Evolutionary conservation across 2,329 filamentous ascomycete species (phyloP).

Genomic region (Aschersonia sp.): DNA sequence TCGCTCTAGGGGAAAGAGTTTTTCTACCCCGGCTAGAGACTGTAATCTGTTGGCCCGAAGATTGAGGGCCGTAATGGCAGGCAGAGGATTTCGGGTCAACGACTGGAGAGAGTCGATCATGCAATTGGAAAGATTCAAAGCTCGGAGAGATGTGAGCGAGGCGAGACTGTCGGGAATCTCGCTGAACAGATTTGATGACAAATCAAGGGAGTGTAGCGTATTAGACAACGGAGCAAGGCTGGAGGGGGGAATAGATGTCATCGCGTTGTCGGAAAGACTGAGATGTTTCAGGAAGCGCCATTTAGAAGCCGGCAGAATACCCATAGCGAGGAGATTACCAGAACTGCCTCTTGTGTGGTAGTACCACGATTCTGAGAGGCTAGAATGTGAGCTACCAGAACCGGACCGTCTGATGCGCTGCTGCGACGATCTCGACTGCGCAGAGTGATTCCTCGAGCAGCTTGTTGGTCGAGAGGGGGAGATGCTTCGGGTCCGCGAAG

Average conservation of each 20-base stretch:
- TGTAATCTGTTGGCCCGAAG: slow-evolving; percentile 76
- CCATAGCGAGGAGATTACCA: slow-evolving; percentile 59
- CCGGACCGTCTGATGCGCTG: slow-evolving; percentile 76
- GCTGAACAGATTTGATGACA: slow-evolving; percentile 86
- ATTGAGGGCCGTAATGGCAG: slow-evolving; percentile 86
- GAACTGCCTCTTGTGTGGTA: slow-evolving; percentile 54
- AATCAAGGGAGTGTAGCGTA: slow-evolving; percentile 79
- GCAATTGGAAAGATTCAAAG: slow-evolving; percentile 86
- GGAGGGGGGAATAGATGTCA: slow-evolving; percentile 62
- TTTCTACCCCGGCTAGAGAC: slow-evolving; percentile 81
- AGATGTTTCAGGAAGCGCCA: slow-evolving; percentile 92
- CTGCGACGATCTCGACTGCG: slow-evolving; percentile 51
- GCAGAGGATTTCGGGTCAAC: slow-evolving; percentile 69
- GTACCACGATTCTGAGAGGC: slow-evolving; percentile 48
- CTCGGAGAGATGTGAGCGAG: slow-evolving; percentile 72
- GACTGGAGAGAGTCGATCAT: slow-evolving; percentile 95
- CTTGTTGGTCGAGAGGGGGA: slow-evolving; percentile 67
- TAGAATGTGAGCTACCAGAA: slow-evolving; percentile 86
- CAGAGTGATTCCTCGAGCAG: slow-evolving; percentile 51
- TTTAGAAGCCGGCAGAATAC: slow-evolving; percentile 67
- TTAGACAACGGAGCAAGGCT: slow-evolving; percentile 73
- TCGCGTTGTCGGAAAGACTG: slow-evolving; percentile 78
- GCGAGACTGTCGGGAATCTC: slow-evolving; percentile 87
- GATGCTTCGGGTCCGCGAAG: slow-evolving; percentile 52
- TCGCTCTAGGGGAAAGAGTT: slow-evolving; percentile 73